These are phyloP conservation scores for Cryptococcus jaspeensis DNA, from an alignment of 1,284 basidiomycete species.

Conservation along the genomic window DNA sequence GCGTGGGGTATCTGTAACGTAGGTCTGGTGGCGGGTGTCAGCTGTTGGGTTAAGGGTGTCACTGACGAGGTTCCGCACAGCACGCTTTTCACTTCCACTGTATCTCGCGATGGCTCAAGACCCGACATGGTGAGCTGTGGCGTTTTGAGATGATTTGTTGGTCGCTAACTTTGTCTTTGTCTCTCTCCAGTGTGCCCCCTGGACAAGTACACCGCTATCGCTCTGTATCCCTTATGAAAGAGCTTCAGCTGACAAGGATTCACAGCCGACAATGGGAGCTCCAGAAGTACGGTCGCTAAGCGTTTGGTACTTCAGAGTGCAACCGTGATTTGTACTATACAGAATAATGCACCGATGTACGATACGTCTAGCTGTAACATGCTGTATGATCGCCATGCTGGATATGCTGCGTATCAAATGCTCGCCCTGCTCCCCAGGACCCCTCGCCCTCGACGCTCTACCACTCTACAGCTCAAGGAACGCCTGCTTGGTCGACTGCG, in stretches of 20 bases:
- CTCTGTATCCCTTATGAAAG: slow-evolving; percentile 41
- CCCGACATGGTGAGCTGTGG: slow-evolving; percentile 64
- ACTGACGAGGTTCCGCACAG: slow-evolving; percentile 54
- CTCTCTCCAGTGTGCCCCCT: slow-evolving; percentile 75
- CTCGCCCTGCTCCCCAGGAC: no score
- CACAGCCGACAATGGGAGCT: slow-evolving; percentile 52
- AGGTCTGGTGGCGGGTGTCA: slow-evolving; percentile 39
- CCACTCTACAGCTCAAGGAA: no score
- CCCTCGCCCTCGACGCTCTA: no score
- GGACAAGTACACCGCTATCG: slow-evolving; percentile 69
- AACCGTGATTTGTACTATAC: slow-evolving; percentile 2
- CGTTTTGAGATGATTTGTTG: neutral
- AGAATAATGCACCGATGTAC: slow-evolving; percentile 8
- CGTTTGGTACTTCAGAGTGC: neutral
- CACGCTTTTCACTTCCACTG: slow-evolving; percentile 99
- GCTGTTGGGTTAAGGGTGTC: neutral
- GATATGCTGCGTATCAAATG: slow-evolving; percentile 2
- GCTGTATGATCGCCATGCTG: neutral
- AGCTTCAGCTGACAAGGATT: slow-evolving; percentile 59
- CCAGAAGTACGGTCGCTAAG: slow-evolving; percentile 51
- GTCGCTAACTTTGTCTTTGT: slow-evolving; percentile 11
- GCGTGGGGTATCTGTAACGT: slow-evolving; percentile 99
- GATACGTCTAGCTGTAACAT: slow-evolving; percentile 2
- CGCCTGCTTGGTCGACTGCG: slow-evolving; percentile 26
- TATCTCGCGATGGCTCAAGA: slow-evolving; percentile 99